Percentiles rank a stretch among this genome's conserved stretches.
Evolutionary conservation across 331 rosid genomes (phyloP).

Genomic region (Quercus tomentella): DNA sequence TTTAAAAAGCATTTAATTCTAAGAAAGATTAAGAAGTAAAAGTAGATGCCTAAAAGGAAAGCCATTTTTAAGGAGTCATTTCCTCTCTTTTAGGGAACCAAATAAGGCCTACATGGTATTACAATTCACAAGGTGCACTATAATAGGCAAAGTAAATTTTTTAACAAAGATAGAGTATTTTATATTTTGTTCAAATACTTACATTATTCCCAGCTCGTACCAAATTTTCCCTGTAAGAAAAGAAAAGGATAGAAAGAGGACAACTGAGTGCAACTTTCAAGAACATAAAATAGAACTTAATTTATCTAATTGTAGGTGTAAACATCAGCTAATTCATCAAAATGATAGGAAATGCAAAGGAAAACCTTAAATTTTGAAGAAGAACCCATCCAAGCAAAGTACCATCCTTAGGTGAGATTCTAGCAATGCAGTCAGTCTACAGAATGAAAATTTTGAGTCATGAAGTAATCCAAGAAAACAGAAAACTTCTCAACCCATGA

Average conservation of each 20-base stretch:
- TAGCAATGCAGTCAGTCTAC: slow-evolving; percentile 84
- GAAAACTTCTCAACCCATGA: neutral
- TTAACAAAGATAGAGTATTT: slow-evolving; percentile 5
- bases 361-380: slow-evolving; percentile 71
- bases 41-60: neutral
- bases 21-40: neutral
- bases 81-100: neutral
- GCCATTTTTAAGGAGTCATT: neutral
- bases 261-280: neutral
- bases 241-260: slow-evolving; percentile 3
- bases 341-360: neutral
- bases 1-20: neutral
- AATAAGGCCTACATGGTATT: neutral
- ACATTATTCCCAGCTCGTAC: slow-evolving; percentile 48
- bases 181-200: slow-evolving; percentile 35
- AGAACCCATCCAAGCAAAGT: slow-evolving; percentile 80
- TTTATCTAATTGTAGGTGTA: neutral
- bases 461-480: slow-evolving; percentile 7
- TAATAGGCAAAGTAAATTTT: neutral
- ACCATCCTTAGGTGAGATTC: slow-evolving; percentile 68
- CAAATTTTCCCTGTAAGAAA: slow-evolving; percentile 44
- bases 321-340: neutral
- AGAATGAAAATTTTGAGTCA: slow-evolving; percentile 8
- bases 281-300: neutral
- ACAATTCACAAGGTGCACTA: neutral